Evolutionary conservation across 106 monocot genomes (phyloP).

Genomic region (Acanthochlamys bracteata): DNA sequence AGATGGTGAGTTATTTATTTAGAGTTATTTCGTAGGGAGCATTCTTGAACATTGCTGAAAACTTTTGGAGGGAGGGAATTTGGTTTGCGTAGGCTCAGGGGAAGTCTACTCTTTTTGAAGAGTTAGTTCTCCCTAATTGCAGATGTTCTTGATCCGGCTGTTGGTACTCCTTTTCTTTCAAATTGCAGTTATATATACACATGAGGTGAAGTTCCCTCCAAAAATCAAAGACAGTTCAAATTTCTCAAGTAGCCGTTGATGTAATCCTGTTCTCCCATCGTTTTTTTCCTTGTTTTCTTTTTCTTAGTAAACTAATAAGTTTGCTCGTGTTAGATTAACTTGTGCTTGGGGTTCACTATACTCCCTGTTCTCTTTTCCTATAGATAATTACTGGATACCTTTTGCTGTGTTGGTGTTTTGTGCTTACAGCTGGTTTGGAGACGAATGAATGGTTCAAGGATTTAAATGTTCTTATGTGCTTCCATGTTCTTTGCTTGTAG

Average conservation of each 20-base stretch:
- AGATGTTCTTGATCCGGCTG: slow-evolving; percentile 11
- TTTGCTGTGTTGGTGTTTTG: neutral
- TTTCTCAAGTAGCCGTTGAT: slow-evolving; percentile 7
- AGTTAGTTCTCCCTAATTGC: slow-evolving; percentile 23
- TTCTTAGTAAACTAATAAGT: neutral
- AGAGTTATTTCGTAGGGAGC: neutral
- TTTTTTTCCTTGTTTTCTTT: neutral
- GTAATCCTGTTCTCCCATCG: no score
- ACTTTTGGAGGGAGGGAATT: slow-evolving; percentile 12
- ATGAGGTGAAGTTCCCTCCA: slow-evolving; percentile 20
- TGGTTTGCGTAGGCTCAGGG: neutral
- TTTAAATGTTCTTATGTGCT: neutral
- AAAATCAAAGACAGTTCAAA: slow-evolving; percentile 7
- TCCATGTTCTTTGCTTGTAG: neutral
- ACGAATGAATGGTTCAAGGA: neutral
- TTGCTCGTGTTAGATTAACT: no score
- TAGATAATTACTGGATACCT: neutral
- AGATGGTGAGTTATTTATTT: slow-evolving; percentile 16
- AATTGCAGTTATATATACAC: slow-evolving; percentile 38
- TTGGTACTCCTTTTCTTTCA: slow-evolving; percentile 26
- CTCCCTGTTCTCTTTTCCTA: neutral
- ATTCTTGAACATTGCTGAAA: slow-evolving; percentile 1
- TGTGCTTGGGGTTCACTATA: neutral
- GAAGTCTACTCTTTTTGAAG: slow-evolving; percentile 22
- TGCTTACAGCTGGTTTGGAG: neutral